A percentile compares a stretch with the other conserved stretches of the same genome.
Conservation (phyloP, 345 rosid genomes). For the Boechera divaricarpa region DNA sequence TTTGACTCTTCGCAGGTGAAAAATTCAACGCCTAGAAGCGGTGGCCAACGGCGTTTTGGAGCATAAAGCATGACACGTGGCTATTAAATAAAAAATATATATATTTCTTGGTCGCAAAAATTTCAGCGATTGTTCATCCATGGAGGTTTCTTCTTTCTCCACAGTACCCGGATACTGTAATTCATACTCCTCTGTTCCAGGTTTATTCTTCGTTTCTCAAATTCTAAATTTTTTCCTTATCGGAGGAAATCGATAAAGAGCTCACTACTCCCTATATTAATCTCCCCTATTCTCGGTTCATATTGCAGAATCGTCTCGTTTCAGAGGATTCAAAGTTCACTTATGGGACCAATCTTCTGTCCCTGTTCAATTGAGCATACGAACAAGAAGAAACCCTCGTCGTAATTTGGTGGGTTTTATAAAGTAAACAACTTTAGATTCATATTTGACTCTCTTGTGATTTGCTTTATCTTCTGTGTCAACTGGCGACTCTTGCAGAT, state of each 20-base stretch:
- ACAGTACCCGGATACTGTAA: slow-evolving; percentile 32
- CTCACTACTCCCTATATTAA: not conserved
- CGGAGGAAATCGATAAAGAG: not conserved
- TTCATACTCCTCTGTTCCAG: slow-evolving; percentile 48
- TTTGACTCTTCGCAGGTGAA: not conserved
- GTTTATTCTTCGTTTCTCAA: slow-evolving; percentile 41
- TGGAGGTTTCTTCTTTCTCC: slow-evolving; percentile 58
- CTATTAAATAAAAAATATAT: not conserved
- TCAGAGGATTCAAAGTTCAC: slow-evolving; percentile 46
- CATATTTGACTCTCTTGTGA: not conserved
- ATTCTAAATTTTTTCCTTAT: not conserved
- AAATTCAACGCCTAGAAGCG: not conserved
- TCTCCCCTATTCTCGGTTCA: not conserved
- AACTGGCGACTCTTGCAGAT: slow-evolving; percentile 46
- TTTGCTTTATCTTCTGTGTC: slow-evolving; percentile 12
- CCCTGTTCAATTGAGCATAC: slow-evolving; percentile 44
- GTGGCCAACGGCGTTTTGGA: not conserved
- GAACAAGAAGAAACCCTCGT: slow-evolving; percentile 46
- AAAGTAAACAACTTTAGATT: not conserved
- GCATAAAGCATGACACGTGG: not conserved
- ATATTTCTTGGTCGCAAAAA: not conserved
- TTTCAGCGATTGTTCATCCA: slow-evolving; percentile 27
- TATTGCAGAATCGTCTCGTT: slow-evolving; percentile 50
- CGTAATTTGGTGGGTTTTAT: slow-evolving; percentile 13
- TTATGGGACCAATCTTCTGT: slow-evolving; percentile 41